Evolutionary conservation across 116 monocot species (phyloP).

Genomic region (Dioscorea cayenensis): DNA sequence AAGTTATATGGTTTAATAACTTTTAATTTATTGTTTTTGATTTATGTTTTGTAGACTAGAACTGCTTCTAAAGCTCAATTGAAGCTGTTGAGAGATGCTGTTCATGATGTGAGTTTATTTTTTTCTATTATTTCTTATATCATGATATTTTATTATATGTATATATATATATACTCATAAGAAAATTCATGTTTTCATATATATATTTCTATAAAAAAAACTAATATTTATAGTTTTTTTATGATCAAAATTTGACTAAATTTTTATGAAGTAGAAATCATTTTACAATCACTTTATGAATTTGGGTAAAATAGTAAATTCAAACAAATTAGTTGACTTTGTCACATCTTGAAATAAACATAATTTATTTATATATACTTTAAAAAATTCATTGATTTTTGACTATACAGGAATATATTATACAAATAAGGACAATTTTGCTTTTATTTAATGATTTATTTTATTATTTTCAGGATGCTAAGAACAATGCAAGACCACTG

Average conservation of each 20-base stretch:
- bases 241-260: too few relatives aligned
- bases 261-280: too few relatives aligned
- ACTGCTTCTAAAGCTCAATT: conserved; percentile 28
- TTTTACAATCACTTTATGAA: too few relatives aligned
- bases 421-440: neutral
- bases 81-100: conserved; percentile 24
- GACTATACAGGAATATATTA: too few relatives aligned
- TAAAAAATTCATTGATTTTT: too few relatives aligned
- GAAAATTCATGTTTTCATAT: too few relatives aligned
- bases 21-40: neutral
- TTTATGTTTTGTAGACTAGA: conserved; percentile 19
- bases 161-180: too few relatives aligned
- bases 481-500: neutral
- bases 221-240: too few relatives aligned
- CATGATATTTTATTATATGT: too few relatives aligned
- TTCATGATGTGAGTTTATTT: conserved; percentile 24
- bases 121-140: neutral
- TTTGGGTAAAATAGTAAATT: neutral
- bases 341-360: too few relatives aligned
- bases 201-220: too few relatives aligned
- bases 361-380: too few relatives aligned
- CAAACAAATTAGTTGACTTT: neutral
- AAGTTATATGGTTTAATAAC: neutral
- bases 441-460: neutral
- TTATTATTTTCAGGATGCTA: neutral